A percentile compares a stretch with the other conserved stretches of the same genome.
Conservation (phyloP, 2,329 filamentous ascomycete species). For the Harringtonia lauricola region DNA sequence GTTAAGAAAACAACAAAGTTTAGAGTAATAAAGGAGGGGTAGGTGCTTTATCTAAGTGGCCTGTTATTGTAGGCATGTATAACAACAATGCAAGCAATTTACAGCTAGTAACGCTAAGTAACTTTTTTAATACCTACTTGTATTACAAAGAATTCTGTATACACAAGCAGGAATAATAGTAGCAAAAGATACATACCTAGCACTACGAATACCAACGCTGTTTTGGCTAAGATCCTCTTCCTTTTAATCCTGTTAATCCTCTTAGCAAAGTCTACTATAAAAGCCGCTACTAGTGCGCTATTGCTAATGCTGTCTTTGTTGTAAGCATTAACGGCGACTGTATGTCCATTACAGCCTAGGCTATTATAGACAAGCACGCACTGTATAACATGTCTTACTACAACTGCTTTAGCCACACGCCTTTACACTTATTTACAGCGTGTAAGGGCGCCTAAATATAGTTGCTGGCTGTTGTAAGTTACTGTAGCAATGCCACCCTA, state of each 20-base stretch:
- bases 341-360: conserved; percentile 17
- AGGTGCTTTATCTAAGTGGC: too few species aligned
- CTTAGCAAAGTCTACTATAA: conserved; percentile 5
- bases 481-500: conserved; percentile 12
- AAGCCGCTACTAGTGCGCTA: conserved; percentile 21
- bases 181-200: too few species aligned
- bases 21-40: too few species aligned
- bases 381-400: conserved; percentile 14
- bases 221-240: not conserved
- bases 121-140: too few species aligned
- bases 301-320: conserved; percentile 20
- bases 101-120: too few species aligned
- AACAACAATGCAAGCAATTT: too few species aligned
- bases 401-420: conserved; percentile 36
- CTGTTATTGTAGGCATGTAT: too few species aligned
- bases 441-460: conserved; percentile 18
- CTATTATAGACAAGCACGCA: conserved; percentile 12
- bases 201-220: conserved; percentile 1
- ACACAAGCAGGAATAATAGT: too few species aligned
- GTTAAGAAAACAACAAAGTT: too few species aligned
- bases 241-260: too few species aligned
- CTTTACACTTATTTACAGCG: conserved; percentile 34
- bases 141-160: too few species aligned
- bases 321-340: conserved; percentile 14
- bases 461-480: conserved; percentile 17